Evolutionary conservation across 2,329 filamentous ascomycete genomes (phyloP).

Genomic region (Tolypocladium tropicale): DNA sequence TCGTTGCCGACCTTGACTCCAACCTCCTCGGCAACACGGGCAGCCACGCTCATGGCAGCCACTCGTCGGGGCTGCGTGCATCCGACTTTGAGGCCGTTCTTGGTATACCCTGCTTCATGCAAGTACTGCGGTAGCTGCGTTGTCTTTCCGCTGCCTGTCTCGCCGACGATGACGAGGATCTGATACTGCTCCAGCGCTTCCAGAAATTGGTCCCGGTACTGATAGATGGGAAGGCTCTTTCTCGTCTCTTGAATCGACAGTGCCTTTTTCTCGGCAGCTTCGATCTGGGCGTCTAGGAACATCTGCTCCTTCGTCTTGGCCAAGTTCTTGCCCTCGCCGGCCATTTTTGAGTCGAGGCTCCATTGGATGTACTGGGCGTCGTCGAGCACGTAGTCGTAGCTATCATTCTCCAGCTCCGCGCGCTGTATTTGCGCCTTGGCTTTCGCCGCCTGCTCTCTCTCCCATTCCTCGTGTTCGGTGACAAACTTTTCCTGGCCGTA

Average conservation of each 20-base stretch:
- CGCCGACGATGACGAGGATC: constrained; percentile 82
- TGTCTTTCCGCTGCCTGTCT: constrained; percentile 92
- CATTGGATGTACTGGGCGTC: constrained; percentile 81
- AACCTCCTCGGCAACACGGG: constrained; percentile 90
- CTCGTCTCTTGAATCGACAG: constrained; percentile 84
- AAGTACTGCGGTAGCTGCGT: constrained; percentile 93
- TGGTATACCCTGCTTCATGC: constrained; percentile 82
- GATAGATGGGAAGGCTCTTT: constrained; percentile 82
- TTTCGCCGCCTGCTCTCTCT: constrained; percentile 77
- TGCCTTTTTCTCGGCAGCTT: constrained; percentile 81
- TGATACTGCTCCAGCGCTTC: constrained; percentile 80
- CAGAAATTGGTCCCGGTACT: constrained; percentile 76
- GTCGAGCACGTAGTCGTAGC: constrained; percentile 92
- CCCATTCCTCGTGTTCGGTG: constrained; percentile 95
- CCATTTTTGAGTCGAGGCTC: constrained; percentile 61
- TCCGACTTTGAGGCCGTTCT: constrained; percentile 72
- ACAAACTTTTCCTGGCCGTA: constrained; percentile 81
- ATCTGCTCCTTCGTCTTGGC: constrained; percentile 60
- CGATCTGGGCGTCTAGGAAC: constrained; percentile 68
- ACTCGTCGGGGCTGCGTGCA: constrained; percentile 94
- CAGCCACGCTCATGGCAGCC: constrained; percentile 94
- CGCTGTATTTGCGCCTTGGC: constrained; percentile 77
- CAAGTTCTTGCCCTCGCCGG: constrained; percentile 60
- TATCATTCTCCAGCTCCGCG: constrained; percentile 64
- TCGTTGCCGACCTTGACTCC: constrained; percentile 82